Conservation (phyloP, 176 grass and related monocot genomes). For the Thinopyrum elongatum region DNA sequence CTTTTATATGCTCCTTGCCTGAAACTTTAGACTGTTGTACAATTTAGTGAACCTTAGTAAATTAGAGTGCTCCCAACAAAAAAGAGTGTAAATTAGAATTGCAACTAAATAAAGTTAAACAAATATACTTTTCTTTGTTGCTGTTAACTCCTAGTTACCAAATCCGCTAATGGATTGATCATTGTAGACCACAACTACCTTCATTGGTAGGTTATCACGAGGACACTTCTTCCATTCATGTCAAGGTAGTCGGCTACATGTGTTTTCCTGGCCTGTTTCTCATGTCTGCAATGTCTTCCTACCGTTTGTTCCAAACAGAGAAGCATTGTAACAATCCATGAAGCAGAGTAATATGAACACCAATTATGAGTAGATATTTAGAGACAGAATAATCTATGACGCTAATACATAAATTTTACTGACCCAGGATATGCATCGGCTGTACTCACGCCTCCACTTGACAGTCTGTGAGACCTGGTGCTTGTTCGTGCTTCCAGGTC, state of each 20-base stretch:
- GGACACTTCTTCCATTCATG: constrained; percentile 45
- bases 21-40: constrained; percentile 34
- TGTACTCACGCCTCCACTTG: not conserved
- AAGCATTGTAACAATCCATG: not conserved
- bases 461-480: too few species aligned
- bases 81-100: not conserved
- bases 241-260: constrained; percentile 53
- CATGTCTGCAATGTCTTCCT: constrained; percentile 47
- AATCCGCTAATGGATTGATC: not conserved
- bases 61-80: too few species aligned
- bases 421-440: constrained; percentile 50
- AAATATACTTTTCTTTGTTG: not conserved
- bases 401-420: not conserved
- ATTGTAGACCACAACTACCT: constrained; percentile 20
- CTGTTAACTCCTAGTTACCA: too few species aligned
- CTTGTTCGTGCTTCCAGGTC: too few species aligned
- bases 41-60: not conserved
- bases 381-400: not conserved
- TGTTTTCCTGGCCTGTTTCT: constrained; percentile 11
- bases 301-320: not conserved
- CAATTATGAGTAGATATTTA: not conserved
- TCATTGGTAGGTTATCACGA: constrained; percentile 14
- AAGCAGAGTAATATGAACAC: not conserved
- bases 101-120: not conserved
- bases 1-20: constrained; percentile 40